Conservation (phyloP, 2,329 filamentous ascomycete species). For the Fusarium goolgardi region DNA sequence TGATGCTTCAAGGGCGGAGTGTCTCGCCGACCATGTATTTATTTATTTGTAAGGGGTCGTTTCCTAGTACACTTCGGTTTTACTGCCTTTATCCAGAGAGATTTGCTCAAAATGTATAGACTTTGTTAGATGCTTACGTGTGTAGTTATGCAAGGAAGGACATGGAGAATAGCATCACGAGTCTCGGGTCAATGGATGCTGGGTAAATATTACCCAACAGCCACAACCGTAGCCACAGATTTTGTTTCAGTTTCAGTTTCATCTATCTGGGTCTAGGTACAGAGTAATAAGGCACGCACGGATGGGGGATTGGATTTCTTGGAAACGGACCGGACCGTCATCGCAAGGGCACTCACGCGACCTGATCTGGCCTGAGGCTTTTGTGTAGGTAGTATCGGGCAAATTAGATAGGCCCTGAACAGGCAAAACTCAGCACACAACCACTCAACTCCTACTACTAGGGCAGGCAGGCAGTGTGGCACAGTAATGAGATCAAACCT, state of each 20-base stretch:
- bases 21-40: background rate
- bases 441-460: background rate
- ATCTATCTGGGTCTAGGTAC: background rate
- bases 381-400: constrained; percentile 11
- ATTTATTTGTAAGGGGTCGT: background rate
- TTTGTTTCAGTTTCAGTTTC: background rate
- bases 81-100: background rate
- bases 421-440: constrained; percentile 8
- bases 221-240: constrained; percentile 23
- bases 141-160: too few relatives aligned
- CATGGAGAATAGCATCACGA: background rate
- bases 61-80: background rate
- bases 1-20: background rate
- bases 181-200: background rate
- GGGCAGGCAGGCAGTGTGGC: constrained; percentile 12
- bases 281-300: constrained; percentile 1
- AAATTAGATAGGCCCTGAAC: constrained; percentile 19
- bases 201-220: background rate
- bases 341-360: constrained; percentile 35
- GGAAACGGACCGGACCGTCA: constrained; percentile 33
- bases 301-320: constrained; percentile 17
- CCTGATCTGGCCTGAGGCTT: constrained; percentile 12
- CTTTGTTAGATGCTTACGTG: background rate
- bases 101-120: background rate
- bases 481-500: constrained; percentile 8